Evolutionary conservation across 73 alveolate species (phyloP).

Genomic region (Stentor roeselii): DNA sequence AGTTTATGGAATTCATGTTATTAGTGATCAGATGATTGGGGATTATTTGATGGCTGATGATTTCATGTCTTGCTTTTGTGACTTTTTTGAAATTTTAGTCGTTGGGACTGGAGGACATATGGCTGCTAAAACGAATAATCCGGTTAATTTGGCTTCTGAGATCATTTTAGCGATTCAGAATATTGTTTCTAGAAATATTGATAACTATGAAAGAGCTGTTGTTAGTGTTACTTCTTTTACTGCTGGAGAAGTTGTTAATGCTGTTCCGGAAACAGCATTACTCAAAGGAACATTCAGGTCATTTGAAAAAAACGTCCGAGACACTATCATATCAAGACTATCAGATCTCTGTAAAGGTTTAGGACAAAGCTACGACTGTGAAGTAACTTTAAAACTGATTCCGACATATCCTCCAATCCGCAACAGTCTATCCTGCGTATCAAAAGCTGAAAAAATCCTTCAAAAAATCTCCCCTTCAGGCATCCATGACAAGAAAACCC

Average conservation of each 20-base stretch:
- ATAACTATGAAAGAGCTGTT: background rate
- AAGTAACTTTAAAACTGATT: background rate
- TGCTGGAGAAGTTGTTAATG: constrained; percentile 19
- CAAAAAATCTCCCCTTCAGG: constrained; percentile 27
- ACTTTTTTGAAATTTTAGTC: constrained; percentile 25
- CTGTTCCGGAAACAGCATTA: background rate
- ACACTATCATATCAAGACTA: constrained; percentile 8
- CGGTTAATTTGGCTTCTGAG: constrained; percentile 27
- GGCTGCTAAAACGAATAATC: constrained; percentile 29
- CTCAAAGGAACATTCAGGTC: constrained; percentile 40
- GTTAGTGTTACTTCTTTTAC: background rate
- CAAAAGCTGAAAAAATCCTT: background rate
- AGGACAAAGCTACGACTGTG: constrained; percentile 15
- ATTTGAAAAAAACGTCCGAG: constrained; percentile 25
- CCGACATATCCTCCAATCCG: constrained; percentile 18
- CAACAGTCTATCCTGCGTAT: constrained; percentile 16
- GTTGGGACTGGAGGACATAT: constrained; percentile 40
- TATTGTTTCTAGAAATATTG: background rate
- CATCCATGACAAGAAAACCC: background rate
- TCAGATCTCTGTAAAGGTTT: constrained; percentile 32
- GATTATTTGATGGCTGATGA: background rate
- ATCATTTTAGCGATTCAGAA: background rate
- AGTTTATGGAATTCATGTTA: constrained; percentile 32
- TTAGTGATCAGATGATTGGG: constrained; percentile 21
- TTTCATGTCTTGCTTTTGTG: constrained; percentile 19